These are phyloP conservation scores for Nigrograna mackinnonii DNA, from an alignment of 2,329 filamentous ascomycete species.

Conservation along the genomic window DNA sequence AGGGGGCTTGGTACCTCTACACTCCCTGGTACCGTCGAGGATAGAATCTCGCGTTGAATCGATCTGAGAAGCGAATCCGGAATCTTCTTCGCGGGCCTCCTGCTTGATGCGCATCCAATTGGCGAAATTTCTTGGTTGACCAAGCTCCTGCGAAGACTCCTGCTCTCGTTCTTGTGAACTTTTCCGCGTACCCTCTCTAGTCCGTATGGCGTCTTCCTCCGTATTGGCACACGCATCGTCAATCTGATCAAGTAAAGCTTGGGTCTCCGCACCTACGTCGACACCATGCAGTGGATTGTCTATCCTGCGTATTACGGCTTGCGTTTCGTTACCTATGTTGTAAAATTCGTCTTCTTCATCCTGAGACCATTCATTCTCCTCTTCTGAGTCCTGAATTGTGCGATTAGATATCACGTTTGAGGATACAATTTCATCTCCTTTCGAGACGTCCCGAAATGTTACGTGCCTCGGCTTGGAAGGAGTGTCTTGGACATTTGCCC, in stretches of 20 bases:
- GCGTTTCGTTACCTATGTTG: constrained; percentile 8
- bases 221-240: constrained; percentile 26
- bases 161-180: background rate
- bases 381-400: constrained; percentile 37
- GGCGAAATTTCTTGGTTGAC: background rate
- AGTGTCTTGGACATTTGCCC: constrained; percentile 16
- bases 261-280: constrained; percentile 25
- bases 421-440: constrained; percentile 5
- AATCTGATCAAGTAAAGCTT: constrained; percentile 27
- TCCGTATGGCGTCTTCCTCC: constrained; percentile 1
- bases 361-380: constrained; percentile 25
- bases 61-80: background rate
- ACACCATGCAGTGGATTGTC: constrained; percentile 3
- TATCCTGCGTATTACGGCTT: constrained; percentile 1
- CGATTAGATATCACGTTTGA: constrained; percentile 7
- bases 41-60: background rate
- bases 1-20: no score
- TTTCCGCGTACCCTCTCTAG: background rate
- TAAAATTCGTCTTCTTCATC: constrained; percentile 18
- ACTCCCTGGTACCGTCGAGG: no score
- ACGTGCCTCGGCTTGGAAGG: constrained; percentile 35
- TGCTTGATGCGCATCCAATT: background rate
- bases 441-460: constrained; percentile 23
- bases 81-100: background rate
- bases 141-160: constrained; percentile 22